phyloP scores from a whole-genome alignment of 2,329 filamentous ascomycete genomes.

The Dactylellina leptospora region DNA sequence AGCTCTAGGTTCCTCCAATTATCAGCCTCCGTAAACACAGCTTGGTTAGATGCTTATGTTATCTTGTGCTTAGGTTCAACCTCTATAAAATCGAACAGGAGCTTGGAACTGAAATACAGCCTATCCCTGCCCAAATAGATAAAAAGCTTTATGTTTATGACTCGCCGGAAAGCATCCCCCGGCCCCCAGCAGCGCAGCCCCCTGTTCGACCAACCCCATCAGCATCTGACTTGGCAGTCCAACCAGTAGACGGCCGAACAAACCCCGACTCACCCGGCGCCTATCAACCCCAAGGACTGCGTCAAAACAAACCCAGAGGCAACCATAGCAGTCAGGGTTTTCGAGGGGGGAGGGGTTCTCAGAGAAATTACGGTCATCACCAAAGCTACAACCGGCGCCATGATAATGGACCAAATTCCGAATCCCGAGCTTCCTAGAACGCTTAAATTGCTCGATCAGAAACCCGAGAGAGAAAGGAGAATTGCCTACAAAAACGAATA shows the following conservation, averaged over 20 bases:
- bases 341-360: constrained; percentile 34
- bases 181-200: constrained; percentile 68
- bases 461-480: not conserved
- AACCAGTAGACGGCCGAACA: constrained; percentile 3
- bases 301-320: constrained; percentile 31
- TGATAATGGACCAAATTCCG: constrained; percentile 24
- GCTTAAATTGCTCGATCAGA: not conserved
- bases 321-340: constrained; percentile 26
- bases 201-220: not conserved
- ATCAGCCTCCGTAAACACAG: too few species aligned
- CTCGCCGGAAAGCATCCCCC: constrained; percentile 90
- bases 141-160: constrained; percentile 99
- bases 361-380: constrained; percentile 26
- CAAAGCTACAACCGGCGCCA: constrained; percentile 37
- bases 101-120: constrained; percentile 93
- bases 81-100: constrained; percentile 98
- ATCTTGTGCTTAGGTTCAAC: constrained; percentile 73
- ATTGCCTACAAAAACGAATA: not conserved
- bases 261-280: constrained; percentile 11
- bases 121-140: constrained; percentile 94
- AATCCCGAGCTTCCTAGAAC: constrained; percentile 23
- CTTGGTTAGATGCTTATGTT: too few species aligned
- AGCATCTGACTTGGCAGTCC: not conserved
- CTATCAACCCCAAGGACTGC: constrained; percentile 9
- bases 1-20: too few species aligned